phyloP scores from a whole-genome alignment of 768 basidiomycete genomes.

The Mycena capillaripes region DNA sequence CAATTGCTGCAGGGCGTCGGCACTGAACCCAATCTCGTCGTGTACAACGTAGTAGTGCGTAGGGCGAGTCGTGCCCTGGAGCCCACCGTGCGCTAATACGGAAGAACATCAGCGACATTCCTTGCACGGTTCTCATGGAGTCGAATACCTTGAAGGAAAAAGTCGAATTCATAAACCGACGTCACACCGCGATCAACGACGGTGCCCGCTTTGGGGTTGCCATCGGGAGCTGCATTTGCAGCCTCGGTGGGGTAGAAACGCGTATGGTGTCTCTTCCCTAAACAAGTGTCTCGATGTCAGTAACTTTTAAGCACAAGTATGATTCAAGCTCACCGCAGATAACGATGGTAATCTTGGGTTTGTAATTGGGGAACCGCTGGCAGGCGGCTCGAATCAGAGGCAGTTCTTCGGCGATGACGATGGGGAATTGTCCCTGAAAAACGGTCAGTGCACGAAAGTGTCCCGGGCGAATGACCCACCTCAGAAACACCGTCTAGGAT shows the following conservation, averaged over 20 bases:
- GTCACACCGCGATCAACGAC: constrained; percentile 88
- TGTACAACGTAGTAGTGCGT: constrained; percentile 89
- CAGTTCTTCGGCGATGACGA: constrained; percentile 74
- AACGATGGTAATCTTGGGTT: constrained; percentile 76
- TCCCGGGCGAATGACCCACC: constrained; percentile 48
- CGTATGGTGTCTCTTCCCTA: constrained; percentile 67
- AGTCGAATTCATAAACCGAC: constrained; percentile 74
- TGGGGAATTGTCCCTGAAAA: constrained; percentile 78
- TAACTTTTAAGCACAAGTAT: not conserved
- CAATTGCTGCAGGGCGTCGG: constrained; percentile 79
- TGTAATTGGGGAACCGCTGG: constrained; percentile 56
- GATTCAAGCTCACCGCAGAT: not conserved
- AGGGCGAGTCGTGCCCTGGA: constrained; percentile 80
- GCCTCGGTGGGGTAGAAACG: constrained; percentile 75
- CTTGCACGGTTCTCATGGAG: too few species aligned
- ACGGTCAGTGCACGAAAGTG: constrained; percentile 37
- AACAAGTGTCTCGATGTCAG: not conserved
- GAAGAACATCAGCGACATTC: not conserved
- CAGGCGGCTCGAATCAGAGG: constrained; percentile 75
- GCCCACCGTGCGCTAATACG: constrained; percentile 72
- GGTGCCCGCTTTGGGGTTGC: constrained; percentile 84
- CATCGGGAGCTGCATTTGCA: constrained; percentile 68
- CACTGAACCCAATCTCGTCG: constrained; percentile 78
- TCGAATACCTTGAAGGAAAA: constrained; percentile 72
- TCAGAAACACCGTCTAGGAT: constrained; percentile 83